These are phyloP conservation scores for Gaultheria prostrata DNA, from an alignment of 148 eudicot species.

Conservation along the genomic window DNA sequence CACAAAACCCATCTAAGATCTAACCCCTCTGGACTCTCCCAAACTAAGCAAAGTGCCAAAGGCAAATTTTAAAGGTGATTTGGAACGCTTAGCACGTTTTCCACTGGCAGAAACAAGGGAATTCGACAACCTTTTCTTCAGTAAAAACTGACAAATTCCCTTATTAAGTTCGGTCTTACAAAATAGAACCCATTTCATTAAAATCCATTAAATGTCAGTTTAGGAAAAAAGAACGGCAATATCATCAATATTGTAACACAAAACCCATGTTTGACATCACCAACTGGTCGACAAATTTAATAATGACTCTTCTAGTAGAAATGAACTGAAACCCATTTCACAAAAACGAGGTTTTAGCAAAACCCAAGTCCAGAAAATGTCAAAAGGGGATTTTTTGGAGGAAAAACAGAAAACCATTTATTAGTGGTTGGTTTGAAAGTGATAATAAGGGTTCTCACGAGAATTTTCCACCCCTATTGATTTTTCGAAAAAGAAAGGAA, in stretches of 20 bases:
- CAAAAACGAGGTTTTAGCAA: background rate
- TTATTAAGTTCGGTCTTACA: background rate
- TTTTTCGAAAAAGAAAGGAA: background rate
- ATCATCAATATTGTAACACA: background rate
- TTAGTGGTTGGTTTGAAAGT: background rate
- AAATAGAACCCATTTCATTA: conserved; percentile 5
- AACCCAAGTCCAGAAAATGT: conserved; percentile 12
- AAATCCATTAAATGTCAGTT: background rate
- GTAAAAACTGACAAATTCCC: background rate
- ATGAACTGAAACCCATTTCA: background rate
- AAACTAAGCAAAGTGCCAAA: conserved; percentile 11
- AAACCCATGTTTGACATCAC: no score
- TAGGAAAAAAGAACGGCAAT: background rate
- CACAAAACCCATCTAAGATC: background rate
- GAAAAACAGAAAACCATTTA: background rate
- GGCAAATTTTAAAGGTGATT: background rate
- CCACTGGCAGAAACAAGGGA: background rate
- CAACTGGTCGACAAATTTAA: no score
- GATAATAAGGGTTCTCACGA: conserved; percentile 4
- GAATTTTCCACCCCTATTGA: background rate
- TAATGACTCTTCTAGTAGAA: background rate
- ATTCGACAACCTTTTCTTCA: background rate
- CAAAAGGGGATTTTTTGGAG: background rate
- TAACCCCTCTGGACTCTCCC: conserved; percentile 8
- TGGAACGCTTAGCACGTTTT: background rate